Evolutionary conservation across 345 rosid species (phyloP).

Genomic region (Gossypium thurberi): DNA sequence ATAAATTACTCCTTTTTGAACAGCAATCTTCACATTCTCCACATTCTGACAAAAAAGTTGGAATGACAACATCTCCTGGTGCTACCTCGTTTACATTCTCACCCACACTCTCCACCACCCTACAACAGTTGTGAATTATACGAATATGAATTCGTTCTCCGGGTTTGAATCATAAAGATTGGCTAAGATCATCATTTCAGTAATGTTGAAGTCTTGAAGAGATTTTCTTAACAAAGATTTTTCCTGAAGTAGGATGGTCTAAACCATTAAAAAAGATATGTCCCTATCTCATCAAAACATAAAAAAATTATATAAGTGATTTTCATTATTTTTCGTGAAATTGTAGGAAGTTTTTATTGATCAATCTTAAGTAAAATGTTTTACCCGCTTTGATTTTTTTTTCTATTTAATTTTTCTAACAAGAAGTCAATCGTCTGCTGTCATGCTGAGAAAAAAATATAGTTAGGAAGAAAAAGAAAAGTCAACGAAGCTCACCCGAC

Average conservation of each 20-base stretch:
- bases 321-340: too few species aligned
- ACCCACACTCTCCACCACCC: constrained; percentile 85
- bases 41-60: constrained; percentile 67
- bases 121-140: constrained; percentile 13
- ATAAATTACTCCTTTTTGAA: constrained; percentile 69
- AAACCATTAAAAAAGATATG: too few species aligned
- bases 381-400: too few species aligned
- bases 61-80: constrained; percentile 67
- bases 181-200: neutral
- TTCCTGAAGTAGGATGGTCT: too few species aligned
- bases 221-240: neutral
- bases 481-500: constrained; percentile 47
- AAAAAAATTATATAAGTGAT: too few species aligned
- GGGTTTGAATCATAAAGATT: neutral
- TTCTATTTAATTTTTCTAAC: too few species aligned
- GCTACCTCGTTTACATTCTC: constrained; percentile 50
- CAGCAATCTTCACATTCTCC: constrained; percentile 63
- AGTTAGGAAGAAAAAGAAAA: neutral
- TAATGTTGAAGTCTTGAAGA: neutral
- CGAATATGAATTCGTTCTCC: neutral
- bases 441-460: neutral
- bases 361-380: too few species aligned
- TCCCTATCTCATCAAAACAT: too few species aligned
- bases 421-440: neutral
- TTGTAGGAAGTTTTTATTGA: too few species aligned